Percentiles rank a stretch among this genome's conserved stretches.
Evolutionary conservation across 345 rosid genomes (phyloP).

Genomic region (Triadica sebifera): DNA sequence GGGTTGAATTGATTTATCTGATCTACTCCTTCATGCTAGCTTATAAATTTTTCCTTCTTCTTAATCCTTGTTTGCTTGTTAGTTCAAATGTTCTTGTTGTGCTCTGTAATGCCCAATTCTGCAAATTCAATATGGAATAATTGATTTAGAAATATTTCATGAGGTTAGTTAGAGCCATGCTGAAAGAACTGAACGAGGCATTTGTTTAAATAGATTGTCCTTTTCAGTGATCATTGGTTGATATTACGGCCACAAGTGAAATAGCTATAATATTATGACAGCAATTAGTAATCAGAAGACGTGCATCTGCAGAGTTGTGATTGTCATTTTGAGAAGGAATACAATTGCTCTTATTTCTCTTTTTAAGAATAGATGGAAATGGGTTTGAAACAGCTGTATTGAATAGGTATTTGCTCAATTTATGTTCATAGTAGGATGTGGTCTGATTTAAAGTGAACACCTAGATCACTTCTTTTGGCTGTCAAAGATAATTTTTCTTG

Average conservation of each 20-base stretch:
- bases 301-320: neutral
- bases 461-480: neutral
- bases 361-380: neutral
- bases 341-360: neutral
- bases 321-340: neutral
- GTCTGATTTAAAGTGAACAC: neutral
- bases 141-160: neutral
- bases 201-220: neutral
- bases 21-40: neutral
- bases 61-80: too few relatives aligned
- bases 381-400: neutral
- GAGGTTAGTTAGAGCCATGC: neutral
- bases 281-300: neutral
- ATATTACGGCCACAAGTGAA: neutral
- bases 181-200: neutral
- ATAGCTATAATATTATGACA: neutral
- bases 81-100: neutral
- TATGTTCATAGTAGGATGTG: neutral
- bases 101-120: neutral
- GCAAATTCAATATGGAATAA: too few relatives aligned
- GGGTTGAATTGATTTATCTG: too few relatives aligned
- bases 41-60: neutral
- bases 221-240: neutral
- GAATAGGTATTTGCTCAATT: neutral
- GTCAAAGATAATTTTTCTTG: neutral